Conservation (phyloP, 306 rosid genomes). For the Sicyos edulis region DNA sequence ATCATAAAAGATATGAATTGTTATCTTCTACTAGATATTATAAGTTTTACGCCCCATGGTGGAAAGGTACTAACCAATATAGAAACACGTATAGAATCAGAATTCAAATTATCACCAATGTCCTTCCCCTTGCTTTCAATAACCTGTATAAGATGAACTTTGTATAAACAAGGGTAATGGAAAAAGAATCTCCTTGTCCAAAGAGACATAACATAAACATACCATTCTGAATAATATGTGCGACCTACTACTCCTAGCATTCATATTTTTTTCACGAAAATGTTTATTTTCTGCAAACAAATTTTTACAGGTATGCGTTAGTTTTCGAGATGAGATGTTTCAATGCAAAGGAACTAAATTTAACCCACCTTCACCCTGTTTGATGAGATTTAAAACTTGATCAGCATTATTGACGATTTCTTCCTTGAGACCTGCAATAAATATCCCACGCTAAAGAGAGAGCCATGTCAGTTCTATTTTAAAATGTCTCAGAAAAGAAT, state of each 20-base stretch:
- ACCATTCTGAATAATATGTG: slow-evolving; percentile 99
- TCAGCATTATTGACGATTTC: slow-evolving; percentile 77
- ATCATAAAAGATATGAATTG: slow-evolving; percentile 6
- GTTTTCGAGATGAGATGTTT: slow-evolving; percentile 12
- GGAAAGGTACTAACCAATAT: slow-evolving; percentile 65
- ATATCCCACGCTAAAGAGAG: slow-evolving; percentile 69
- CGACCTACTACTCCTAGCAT: slow-evolving; percentile 88
- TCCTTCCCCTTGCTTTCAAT: slow-evolving; percentile 93
- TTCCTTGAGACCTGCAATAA: slow-evolving; percentile 86
- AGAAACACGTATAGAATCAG: slow-evolving; percentile 79
- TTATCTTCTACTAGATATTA: slow-evolving; percentile 7
- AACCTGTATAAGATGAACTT: slow-evolving; percentile 39
- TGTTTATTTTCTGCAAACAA: slow-evolving; percentile 70
- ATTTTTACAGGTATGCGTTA: slow-evolving; percentile 20
- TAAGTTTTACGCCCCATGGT: slow-evolving; percentile 15
- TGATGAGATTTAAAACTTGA: slow-evolving; percentile 68
- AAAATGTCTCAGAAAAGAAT: background rate
- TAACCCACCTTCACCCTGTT: slow-evolving; percentile 75
- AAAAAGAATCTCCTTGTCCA: background rate
- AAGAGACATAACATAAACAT: slow-evolving; percentile 22
- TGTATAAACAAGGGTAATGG: background rate
- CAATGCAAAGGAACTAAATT: slow-evolving; percentile 1
- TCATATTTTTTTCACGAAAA: slow-evolving; percentile 96
- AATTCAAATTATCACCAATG: slow-evolving; percentile 33
- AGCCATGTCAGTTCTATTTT: slow-evolving; percentile 24